Base-by-base conservation (phyloP, 495 filamentous ascomycete species). In the Neurospora pannonica region DNA sequence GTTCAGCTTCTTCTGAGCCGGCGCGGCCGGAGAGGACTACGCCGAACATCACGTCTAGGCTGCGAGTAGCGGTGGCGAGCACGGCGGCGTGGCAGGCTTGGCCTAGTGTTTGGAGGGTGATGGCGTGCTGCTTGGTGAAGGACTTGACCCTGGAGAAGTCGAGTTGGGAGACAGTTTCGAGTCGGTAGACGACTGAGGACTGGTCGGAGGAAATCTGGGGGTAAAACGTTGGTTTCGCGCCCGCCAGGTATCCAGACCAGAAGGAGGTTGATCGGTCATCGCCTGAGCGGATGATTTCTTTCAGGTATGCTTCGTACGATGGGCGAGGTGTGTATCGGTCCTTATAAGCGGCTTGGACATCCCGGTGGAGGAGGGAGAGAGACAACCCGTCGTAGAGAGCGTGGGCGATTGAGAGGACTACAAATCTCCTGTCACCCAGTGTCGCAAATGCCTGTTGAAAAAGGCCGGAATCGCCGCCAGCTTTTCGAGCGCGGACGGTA, bases 351-450 rank as follows among this genome's bases (percentile, higher is more conserved):
- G 76, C 82, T 34, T 83, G 79, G 0, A 96, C 88, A 73, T 94
- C 91, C 48, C 86, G 81, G 76, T 94, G 90, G 13, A 96, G 81
- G 10, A 92, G 83, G 17, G 84, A 81, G 15, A 94, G 82, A 10
- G 92, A 94, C 84, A 88, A 91, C 10, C 93, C 93, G 78, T 96
- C 93, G 75, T 94, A 95, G 42, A 94, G 84, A 0, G 92, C 92
- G 79, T 96, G 93, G 4, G 93, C 87, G 70, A 94, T 89, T 15
- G 92, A 94, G 24, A 94, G 78, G 1, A 93, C 78, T 5, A 94
- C 75, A 75, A 90, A 90, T 2, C 70, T 74, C 5, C 73, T 77
- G 2, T 74, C 74, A 7, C 80, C 76, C 34, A 85, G 74, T 10
- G 73, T 84, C 2, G 80, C 82, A 71, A 83, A 81, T 0, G 74